Base-by-base conservation (phyloP, 148 eudicot species). In the Cornus suecica region DNA sequence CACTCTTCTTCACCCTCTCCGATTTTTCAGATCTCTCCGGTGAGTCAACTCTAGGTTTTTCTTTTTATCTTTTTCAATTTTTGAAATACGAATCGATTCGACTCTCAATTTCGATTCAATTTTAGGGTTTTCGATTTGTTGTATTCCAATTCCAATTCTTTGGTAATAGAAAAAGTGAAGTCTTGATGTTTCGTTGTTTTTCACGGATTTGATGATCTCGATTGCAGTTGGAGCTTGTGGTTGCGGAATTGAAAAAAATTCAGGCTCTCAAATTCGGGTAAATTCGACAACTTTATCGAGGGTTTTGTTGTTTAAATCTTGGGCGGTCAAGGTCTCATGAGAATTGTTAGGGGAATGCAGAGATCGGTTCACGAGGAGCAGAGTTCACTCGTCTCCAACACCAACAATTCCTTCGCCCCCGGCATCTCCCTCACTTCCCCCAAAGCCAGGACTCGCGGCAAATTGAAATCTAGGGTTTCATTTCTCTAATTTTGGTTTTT, bases 261-360 rank as follows among this genome's bases (percentile, higher is more conserved):
- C 42, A 8, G 70, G 51, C 65, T 28, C 60, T 37, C 42, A 6
- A 37, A 65, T 65, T 72, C 79, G 61, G 79, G 84, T 83, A 79
- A 77, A 72, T 81, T 84, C 75, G 73, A 78, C 78, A 41, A 78
- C 72, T 81, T 73, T 84, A 29, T 6, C 24, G 79, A 75, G 77
- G 83, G 69, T 77, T 80, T 84, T 85, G 70, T 82, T 84, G 74
- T 74, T 83, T 65, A 73, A 65, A 78, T 72, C 71, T 76, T 82
- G 83, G 87, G 87, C 75, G 91, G 79, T 81, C 61, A 78, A 83
- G 97, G 82, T 90, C 90, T 95, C 91, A 95, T 92, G 99, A 95
- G 92, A 91, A 89, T 92, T 94, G 81, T 80, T 83, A 90, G 99
- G 99, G 99, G 99, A 90, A 95, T 95, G 99, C 99, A 91, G 94